These are phyloP conservation scores for Chrysanthemum makinoi DNA, from an alignment of 129 eudicot genomes.

Conservation along the genomic window DNA sequence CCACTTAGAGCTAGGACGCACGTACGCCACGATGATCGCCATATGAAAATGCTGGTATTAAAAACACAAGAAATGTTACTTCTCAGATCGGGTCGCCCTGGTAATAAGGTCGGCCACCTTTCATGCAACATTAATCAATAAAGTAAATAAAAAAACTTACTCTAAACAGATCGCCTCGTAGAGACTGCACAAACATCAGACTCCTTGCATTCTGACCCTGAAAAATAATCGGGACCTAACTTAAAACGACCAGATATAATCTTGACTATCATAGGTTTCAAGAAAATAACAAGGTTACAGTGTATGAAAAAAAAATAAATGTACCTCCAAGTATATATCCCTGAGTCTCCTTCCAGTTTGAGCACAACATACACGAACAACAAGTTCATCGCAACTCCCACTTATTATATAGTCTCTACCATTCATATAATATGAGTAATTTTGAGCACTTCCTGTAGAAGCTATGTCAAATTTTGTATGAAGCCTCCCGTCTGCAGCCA, in stretches of 20 bases:
- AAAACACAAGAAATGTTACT: slow-evolving; percentile 9
- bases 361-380: slow-evolving; percentile 80
- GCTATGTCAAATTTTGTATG: slow-evolving; percentile 73
- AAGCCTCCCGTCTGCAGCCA: slow-evolving; percentile 80
- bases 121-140: not conserved
- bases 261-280: not conserved
- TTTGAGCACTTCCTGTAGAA: slow-evolving; percentile 66
- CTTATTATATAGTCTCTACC: slow-evolving; percentile 82
- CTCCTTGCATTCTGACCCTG: slow-evolving; percentile 61
- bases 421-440: slow-evolving; percentile 89
- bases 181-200: slow-evolving; percentile 74
- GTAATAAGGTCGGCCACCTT: not conserved
- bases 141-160: slow-evolving; percentile 40
- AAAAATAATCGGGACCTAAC: slow-evolving; percentile 9
- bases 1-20: slow-evolving; percentile 59
- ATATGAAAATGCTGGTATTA: slow-evolving; percentile 67
- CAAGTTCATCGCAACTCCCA: slow-evolving; percentile 79
- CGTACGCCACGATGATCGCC: slow-evolving; percentile 75
- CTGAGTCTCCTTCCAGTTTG: slow-evolving; percentile 86
- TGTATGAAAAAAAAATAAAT: not conserved
- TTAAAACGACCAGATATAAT: not conserved
- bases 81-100: not conserved
- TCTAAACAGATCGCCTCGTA: slow-evolving; percentile 86
- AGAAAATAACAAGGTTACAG: not conserved
- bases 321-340: slow-evolving; percentile 71